Evolutionary conservation across 306 rosid species (phyloP), one percentile per base, ranked within the genome.

Genomic region (Fragaria iinumae): DNA sequence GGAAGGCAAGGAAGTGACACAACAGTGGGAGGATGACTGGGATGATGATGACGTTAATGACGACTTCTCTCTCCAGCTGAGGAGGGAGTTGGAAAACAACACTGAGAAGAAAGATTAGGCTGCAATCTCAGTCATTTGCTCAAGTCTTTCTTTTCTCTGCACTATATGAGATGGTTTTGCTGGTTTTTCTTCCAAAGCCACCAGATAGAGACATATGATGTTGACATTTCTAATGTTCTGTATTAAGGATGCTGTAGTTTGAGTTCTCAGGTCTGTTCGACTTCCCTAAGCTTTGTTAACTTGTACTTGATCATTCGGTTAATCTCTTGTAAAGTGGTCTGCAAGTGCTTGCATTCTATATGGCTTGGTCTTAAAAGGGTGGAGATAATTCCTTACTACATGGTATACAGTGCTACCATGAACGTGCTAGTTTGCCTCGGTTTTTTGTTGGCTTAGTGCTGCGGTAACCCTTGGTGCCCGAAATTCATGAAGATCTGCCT

Each of bases 1-100:
- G 82, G 98, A 88, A 81, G 96, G 90, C 20, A 91, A 86, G 57
- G 97, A 94, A 76, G 86, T 86, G 75, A 78, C 86, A 8, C 98
- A 91, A 72, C 97, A 93, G 83, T 94, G 98, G 98, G 97, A 93
- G 82, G 97, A 93, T 77, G 98, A 93, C 62, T 93, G 98, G 98
- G 98, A 93, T 63, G 97, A 91, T 62, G 96, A 93, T 2, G 98
- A 93, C 44, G 97, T 93, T 69, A 91, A 89, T 8, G 98, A 94
- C 56, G 98, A 94, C 79, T 94, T 94, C 83, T 94, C 98, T 55
- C 84, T 91, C 79, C 98, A 91, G 87, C 83, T 94, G 67, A 89
- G 87, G 86, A 86, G 85, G 84, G 98, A 94, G 78, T 79, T 94
- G 80, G 98, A 90, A 85, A 88, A 78, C 90, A 86, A 88, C 38